Base-by-base conservation (phyloP, 495 filamentous ascomycete species). In the Penicillium dipodomyicola region DNA sequence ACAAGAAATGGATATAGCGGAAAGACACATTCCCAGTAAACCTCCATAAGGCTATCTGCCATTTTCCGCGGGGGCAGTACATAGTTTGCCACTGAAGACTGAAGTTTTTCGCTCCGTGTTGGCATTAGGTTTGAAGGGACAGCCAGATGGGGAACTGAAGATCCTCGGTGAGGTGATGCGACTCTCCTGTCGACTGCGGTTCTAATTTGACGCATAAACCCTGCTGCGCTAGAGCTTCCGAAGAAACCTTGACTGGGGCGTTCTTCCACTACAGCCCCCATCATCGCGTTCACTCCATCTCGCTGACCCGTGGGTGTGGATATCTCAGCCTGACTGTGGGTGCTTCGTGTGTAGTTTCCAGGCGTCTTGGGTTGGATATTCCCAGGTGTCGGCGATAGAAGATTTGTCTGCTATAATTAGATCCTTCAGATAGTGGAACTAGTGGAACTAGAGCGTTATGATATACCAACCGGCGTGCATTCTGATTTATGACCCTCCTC, bases 21-120 rank as follows among this genome's bases (percentile, higher is more conserved):
- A 56, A 76, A 74, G 3, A 77, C 73, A 51, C 64, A 68, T 11
- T 63, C 63, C 75, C 73, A 76, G 47, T 77, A 77, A 0, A 74
- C 64, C 10, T 63, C 62, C 65, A 77, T 69, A 5, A 77, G 59
- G 40, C 57, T 64, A 43, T 77, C 72, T 1, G 75, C 75, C 33
- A 62, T 71, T 51, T 73, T 74, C 17, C 75, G 62, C 4, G 72
- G 65, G 4, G 74, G 75, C 4, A 77, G 61, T 23, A 75, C 65
- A 49, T 74, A 77, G 49, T 67, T 62, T 22, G 60, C 49, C 4
- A 63, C 32, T 0, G 48, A 47, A 0, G 58, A 52, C 3, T 17
- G 58, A 8, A 49, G 40, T 30, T 23, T 57, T 35, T 63, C 58
- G 6, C 49, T 65, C 11, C 49, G 56, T 1, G 43, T 35, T 2